Evolutionary conservation across 257 asterid species (phyloP).

Genomic region (Nicotiana tabacum): DNA sequence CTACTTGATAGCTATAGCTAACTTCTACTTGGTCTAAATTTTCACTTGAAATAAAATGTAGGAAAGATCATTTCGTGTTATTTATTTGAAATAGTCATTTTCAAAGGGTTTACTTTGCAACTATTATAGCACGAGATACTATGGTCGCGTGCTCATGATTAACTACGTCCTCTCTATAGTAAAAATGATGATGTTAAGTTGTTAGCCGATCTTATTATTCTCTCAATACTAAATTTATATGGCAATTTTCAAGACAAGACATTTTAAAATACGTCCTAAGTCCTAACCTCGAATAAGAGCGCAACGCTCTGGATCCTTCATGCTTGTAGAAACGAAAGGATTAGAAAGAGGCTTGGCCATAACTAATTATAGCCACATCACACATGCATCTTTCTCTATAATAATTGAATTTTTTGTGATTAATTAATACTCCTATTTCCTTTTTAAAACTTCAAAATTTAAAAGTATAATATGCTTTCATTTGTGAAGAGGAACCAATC

Average conservation of each 20-base stretch:
- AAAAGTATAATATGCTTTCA: too few relatives aligned
- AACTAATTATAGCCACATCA: neutral
- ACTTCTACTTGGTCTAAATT: neutral
- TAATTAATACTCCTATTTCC: neutral
- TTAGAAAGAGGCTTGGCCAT: too few relatives aligned
- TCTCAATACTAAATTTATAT: neutral
- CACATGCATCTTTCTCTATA: neutral
- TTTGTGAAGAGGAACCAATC: too few relatives aligned
- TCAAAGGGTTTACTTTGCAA: conserved; percentile 17
- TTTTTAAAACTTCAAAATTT: neutral
- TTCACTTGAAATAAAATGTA: neutral
- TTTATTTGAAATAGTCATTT: neutral
- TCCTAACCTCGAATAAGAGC: too few relatives aligned
- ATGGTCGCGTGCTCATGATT: neutral
- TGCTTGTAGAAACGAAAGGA: too few relatives aligned
- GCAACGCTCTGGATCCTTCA: too few relatives aligned
- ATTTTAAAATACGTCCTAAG: neutral
- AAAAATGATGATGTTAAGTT: neutral
- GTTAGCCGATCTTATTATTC: neutral
- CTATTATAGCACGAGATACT: neutral
- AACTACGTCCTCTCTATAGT: neutral
- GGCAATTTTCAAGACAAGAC: neutral
- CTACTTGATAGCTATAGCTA: neutral
- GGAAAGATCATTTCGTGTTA: neutral
- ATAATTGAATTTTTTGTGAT: neutral